A percentile compares a stretch with the other conserved stretches of the same genome.
phyloP scores from a whole-genome alignment of 148 eudicot species.

The Drosera capensis region DNA sequence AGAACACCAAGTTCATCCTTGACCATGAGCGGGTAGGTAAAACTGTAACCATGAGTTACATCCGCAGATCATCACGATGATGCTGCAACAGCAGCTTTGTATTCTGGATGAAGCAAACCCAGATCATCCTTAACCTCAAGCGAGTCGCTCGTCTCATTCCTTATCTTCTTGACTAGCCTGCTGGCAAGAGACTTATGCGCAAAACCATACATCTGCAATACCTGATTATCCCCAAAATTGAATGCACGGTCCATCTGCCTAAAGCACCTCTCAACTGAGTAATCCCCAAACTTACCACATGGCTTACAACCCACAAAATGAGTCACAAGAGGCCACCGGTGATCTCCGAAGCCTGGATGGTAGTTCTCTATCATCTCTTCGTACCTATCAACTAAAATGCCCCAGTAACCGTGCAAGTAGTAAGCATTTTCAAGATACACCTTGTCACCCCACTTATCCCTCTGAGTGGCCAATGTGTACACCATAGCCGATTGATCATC shows the following conservation, averaged over 20 bases:
- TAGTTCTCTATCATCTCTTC: constrained; percentile 31
- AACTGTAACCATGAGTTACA: too few relatives aligned
- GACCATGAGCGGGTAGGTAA: background rate
- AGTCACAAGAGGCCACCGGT: constrained; percentile 48
- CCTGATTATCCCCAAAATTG: constrained; percentile 45
- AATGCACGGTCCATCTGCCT: constrained; percentile 55
- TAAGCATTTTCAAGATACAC: constrained; percentile 45
- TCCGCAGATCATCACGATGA: background rate
- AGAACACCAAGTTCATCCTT: background rate
- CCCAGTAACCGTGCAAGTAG: constrained; percentile 47
- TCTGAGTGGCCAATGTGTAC: constrained; percentile 27
- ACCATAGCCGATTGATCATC: constrained; percentile 55
- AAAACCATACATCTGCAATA: constrained; percentile 32
- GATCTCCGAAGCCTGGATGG: constrained; percentile 41
- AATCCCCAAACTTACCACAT: constrained; percentile 38
- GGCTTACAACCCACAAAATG: constrained; percentile 65
- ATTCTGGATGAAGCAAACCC: constrained; percentile 1
- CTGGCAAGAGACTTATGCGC: constrained; percentile 11
- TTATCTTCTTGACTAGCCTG: constrained; percentile 11
- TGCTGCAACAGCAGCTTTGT: background rate
- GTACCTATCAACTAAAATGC: constrained; percentile 37
- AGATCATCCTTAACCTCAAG: constrained; percentile 4
- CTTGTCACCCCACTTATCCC: constrained; percentile 33
- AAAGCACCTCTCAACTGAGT: constrained; percentile 37
- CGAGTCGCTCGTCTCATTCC: constrained; percentile 1